Conservation (phyloP, 2,329 filamentous ascomycete species). For the Salinomyces thailandicus region DNA sequence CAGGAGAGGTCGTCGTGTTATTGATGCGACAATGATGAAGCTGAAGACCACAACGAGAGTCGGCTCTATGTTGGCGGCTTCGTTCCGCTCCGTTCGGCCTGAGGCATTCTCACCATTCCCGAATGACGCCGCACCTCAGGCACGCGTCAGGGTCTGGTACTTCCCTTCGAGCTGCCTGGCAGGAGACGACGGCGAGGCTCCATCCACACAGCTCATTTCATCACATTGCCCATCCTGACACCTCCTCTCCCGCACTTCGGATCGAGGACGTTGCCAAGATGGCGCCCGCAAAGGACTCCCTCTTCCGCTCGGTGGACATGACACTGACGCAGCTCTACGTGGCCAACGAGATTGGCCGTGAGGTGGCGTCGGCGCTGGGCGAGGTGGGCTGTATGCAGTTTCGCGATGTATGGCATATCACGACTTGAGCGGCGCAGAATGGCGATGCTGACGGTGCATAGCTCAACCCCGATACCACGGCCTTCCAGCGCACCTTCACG, state of each 20-base stretch:
- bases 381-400: slow-evolving; percentile 96
- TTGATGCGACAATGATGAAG: too few species aligned
- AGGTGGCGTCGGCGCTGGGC: slow-evolving; percentile 91
- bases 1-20: too few species aligned
- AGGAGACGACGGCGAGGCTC: too few species aligned
- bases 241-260: not conserved
- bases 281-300: slow-evolving; percentile 64
- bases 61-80: too few species aligned
- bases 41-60: too few species aligned
- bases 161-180: too few species aligned
- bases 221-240: not conserved
- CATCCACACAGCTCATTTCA: not conserved
- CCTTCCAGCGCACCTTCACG: slow-evolving; percentile 94
- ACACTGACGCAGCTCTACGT: slow-evolving; percentile 99
- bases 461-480: slow-evolving; percentile 86
- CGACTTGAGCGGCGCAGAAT: slow-evolving; percentile 12
- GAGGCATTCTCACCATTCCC: too few species aligned
- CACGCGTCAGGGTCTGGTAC: too few species aligned
- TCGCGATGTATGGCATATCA: slow-evolving; percentile 88
- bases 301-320: slow-evolving; percentile 99
- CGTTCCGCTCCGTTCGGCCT: too few species aligned
- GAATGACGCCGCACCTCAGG: too few species aligned
- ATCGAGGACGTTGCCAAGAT: slow-evolving; percentile 29
- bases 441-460: slow-evolving; percentile 31
- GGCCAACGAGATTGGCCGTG: slow-evolving; percentile 94